Base-by-base conservation (phyloP, 2,329 filamentous ascomycete genomes). In the Lecanoromycetidae sp. region DNA sequence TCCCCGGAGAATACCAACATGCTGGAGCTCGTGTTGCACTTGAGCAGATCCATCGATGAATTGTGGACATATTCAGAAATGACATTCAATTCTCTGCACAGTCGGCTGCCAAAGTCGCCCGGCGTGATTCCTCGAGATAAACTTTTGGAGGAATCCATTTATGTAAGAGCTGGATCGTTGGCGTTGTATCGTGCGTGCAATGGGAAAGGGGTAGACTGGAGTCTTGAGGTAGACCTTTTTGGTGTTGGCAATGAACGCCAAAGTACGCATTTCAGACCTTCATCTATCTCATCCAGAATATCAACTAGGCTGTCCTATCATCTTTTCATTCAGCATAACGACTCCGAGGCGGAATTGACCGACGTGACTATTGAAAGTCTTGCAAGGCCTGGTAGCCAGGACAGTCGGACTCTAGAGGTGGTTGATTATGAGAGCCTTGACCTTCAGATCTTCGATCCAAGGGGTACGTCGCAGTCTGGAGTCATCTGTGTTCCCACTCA, bases 61-160 rank as follows among this genome's bases (percentile, higher is more conserved):
- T 22, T 51, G 6, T 51, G 49, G 49, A 40, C 38, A 12, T 51
- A 51, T 26, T 36, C 49, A 4, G 44, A 51, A 36, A 35, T 32
- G 12, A 33, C 38, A 2, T 51, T 51, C 22, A 39, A 48, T 36
- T 49, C 47, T 32, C 33, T 33, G 12, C 41, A 49, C 30, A 41
- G 47, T 7, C 22, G 37, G 4, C 20, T 49, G 33, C 25, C 32
- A 22, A 3, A 41, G 15, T 25, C 27, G 13, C 20, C 22, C 26
- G 23, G 4, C 8, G 9, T 29, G 12, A 4, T 25, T 20, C 25
- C 17, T 5, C 41, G 34, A 33, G 41, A 49, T 12, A 33, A n/a
- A 26, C 41, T 49, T 22, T 25, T 49, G 12, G 35, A 8, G 34
- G 19, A 30, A 22, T 43, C 47, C n/a, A 20, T 49, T 6, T 12